phyloP scores from a whole-genome alignment of 768 basidiomycete genomes.

The Boletus vinaceobasis region DNA sequence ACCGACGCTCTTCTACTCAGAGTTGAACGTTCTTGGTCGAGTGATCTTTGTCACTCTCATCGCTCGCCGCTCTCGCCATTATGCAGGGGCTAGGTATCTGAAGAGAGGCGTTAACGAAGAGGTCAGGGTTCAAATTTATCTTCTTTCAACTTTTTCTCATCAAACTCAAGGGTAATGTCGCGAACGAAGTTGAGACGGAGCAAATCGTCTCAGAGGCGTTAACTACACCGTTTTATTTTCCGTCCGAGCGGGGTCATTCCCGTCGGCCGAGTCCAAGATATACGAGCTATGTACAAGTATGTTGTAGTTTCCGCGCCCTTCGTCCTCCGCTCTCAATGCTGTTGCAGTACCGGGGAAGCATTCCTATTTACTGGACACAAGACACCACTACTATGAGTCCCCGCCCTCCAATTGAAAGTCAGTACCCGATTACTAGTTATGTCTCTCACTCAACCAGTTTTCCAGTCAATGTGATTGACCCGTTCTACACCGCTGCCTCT shows the following conservation, averaged over 20 bases:
- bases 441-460: slow-evolving; percentile 4
- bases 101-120: slow-evolving; percentile 94
- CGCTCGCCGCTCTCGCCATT: slow-evolving; percentile 89
- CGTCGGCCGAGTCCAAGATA: slow-evolving; percentile 78
- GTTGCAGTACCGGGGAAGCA: slow-evolving; percentile 85
- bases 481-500: slow-evolving; percentile 91
- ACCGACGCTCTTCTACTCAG: slow-evolving; percentile 38
- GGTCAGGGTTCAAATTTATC: slow-evolving; percentile 36
- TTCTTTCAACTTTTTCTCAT: neutral
- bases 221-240: slow-evolving; percentile 86
- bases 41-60: slow-evolving; percentile 94
- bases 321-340: neutral
- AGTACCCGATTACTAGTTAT: slow-evolving; percentile 23
- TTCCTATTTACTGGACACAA: slow-evolving; percentile 96
- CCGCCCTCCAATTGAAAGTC: slow-evolving; percentile 94
- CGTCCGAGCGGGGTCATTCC: slow-evolving; percentile 36
- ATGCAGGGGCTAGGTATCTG: slow-evolving; percentile 91
- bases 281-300: slow-evolving; percentile 91
- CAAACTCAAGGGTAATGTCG: slow-evolving; percentile 79
- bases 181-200: slow-evolving; percentile 98
- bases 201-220: slow-evolving; percentile 92
- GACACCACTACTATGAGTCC: slow-evolving; percentile 88
- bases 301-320: neutral
- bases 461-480: slow-evolving; percentile 87
- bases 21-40: slow-evolving; percentile 85